Conservation (phyloP, 495 filamentous ascomycete species). For the Aspergillus taichungensis region DNA sequence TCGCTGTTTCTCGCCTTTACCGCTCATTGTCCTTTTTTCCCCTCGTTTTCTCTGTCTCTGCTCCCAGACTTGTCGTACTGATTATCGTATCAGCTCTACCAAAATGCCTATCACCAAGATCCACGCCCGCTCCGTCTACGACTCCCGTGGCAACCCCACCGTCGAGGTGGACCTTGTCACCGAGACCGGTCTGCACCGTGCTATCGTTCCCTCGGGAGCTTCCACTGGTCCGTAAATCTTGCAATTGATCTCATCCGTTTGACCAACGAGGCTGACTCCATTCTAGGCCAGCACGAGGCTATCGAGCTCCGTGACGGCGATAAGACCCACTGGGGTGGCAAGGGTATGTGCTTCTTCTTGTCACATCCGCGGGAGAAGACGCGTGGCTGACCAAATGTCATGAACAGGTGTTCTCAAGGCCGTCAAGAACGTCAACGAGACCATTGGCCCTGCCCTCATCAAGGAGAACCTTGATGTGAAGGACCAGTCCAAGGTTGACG, state of each 20-base stretch:
- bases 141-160: constrained; percentile 97
- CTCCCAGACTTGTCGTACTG: constrained; percentile 6
- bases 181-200: constrained; percentile 92
- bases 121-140: constrained; percentile 97
- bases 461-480: constrained; percentile 91
- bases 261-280: constrained; percentile 7
- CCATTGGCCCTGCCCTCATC: constrained; percentile 87
- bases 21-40: constrained; percentile 8
- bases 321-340: constrained; percentile 93
- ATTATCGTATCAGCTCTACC: constrained; percentile 19
- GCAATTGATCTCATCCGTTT: not conserved
- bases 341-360: constrained; percentile 47
- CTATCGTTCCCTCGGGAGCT: constrained; percentile 96
- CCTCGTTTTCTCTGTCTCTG: constrained; percentile 13
- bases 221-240: constrained; percentile 67
- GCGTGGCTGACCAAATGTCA: constrained; percentile 9
- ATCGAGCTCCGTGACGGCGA: constrained; percentile 98
- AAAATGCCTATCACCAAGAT: constrained; percentile 96
- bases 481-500: constrained; percentile 88
- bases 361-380: not conserved
- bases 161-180: constrained; percentile 95
- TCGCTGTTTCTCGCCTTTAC: constrained; percentile 8
- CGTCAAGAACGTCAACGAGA: constrained; percentile 89
- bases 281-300: constrained; percentile 88
- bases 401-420: constrained; percentile 73